Evolutionary conservation across 2,329 filamentous ascomycete genomes (phyloP).

Genomic region (Neoarthrinium moseri): DNA sequence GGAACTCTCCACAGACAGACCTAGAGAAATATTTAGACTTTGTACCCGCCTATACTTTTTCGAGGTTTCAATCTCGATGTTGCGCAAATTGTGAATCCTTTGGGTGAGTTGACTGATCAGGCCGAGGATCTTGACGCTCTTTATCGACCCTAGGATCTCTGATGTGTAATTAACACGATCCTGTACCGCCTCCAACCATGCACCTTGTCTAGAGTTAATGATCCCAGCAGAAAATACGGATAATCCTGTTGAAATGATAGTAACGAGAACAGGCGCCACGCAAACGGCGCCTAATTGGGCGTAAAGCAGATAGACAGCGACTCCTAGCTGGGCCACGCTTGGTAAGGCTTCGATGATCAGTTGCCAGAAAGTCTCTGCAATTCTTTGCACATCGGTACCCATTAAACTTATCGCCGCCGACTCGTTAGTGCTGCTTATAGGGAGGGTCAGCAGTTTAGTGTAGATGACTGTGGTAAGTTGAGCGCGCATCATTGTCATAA

Average conservation of each 20-base stretch:
- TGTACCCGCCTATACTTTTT: conserved; percentile 15
- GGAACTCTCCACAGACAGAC: too few relatives aligned
- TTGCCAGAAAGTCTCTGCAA: conserved; percentile 9
- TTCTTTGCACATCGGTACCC: conserved; percentile 17
- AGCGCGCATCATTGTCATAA: conserved; percentile 14
- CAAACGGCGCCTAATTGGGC: conserved; percentile 12
- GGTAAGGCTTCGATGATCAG: conserved; percentile 9
- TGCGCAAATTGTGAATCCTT: conserved; percentile 15
- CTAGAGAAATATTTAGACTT: conserved; percentile 13
- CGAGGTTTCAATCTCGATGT: conserved; percentile 15
- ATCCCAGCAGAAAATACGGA: conserved; percentile 7
- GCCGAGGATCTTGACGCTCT: conserved; percentile 19
- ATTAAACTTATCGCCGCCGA: conserved; percentile 16
- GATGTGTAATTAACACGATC: conserved; percentile 13
- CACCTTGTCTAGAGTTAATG: conserved; percentile 12
- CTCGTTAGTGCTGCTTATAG: conserved; percentile 1
- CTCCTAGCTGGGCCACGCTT: conserved; percentile 4
- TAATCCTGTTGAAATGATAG: conserved; percentile 4
- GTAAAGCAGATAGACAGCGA: conserved; percentile 11
- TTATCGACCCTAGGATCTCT: conserved; percentile 15
- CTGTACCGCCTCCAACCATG: conserved; percentile 14
- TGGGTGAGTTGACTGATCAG: conserved; percentile 11
- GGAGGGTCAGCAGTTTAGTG: conserved; percentile 7
- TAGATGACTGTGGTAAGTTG: conserved; percentile 10
- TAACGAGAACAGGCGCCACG: conserved; percentile 11